Evolutionary conservation across 2,329 filamentous ascomycete genomes (phyloP), one percentile per base, ranked within the genome.

Genomic region (Microcyclosporella mali): DNA sequence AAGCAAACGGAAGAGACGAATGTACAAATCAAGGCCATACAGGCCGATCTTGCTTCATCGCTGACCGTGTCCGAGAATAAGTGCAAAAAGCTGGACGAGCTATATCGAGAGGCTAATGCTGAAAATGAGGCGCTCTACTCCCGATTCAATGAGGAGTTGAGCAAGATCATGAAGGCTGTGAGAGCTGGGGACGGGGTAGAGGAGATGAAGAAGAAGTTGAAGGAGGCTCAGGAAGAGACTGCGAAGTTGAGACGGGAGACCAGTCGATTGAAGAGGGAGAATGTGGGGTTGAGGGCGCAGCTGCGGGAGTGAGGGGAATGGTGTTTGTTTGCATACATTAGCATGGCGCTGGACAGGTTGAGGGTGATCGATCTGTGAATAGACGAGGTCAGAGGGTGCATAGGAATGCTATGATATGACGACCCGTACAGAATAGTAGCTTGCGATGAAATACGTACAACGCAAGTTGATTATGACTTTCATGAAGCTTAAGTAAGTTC

Each of bases 121-220:
- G 90, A 97, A 70, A 97, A 95, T 56, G 89, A 95, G 67, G 78
- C 90, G 21, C 72, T 97, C 42, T 95, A 95, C 64, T 85, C 90
- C 53, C 83, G 82, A 47, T 95, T 95, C 71, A 95, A 95, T 58
- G 78, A 81, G n/a, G 90, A 95, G 67, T 70, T 97, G 36, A 84
- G 79, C 55, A 88, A 85, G 69, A 85, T 95, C 47, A 74, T 88
- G 33, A 84, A 80, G 62, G 85, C 83, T 31, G 74, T 92, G 36
- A 80, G 79, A 52, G 78, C 79, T 3, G 83, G 84, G 37, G 84
- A 87, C 32, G 87, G 86, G 9, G 85, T 86, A 56, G 85, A 88
- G 56, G 86, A 90, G 56, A 66, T 95, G 46, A 75, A 88, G 58
- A 69, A 69, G 28, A 79, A 81, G 59, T 63, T 95, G 46, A 82